Evolutionary conservation across 1,284 basidiomycete species (phyloP).

Genomic region (Fomes fomentarius): DNA sequence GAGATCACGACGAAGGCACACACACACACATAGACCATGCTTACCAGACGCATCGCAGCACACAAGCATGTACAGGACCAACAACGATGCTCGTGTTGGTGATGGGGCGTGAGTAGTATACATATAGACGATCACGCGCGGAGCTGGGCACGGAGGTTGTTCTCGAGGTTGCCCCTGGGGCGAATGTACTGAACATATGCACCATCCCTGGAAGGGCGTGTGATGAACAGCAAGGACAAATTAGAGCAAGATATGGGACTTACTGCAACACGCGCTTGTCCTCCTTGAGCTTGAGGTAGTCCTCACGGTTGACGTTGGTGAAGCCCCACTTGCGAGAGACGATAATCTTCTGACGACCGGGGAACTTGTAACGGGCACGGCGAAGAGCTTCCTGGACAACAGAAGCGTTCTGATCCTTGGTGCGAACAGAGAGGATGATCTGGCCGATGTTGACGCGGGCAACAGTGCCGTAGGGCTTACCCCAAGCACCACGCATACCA

Average conservation of each 20-base stretch:
- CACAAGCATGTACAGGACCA: conserved; percentile 9
- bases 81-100: conserved; percentile 21
- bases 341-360: conserved; percentile 99
- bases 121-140: conserved; percentile 51
- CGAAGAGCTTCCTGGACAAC: conserved; percentile 97
- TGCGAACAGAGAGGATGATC: conserved; percentile 94
- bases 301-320: conserved; percentile 92
- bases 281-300: conserved; percentile 88
- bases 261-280: conserved; percentile 88
- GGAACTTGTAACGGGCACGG: conserved; percentile 99
- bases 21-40: conserved; percentile 5
- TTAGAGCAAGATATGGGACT: conserved; percentile 45
- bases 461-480: conserved; percentile 96
- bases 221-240: neutral
- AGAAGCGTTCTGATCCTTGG: conserved; percentile 86
- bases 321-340: conserved; percentile 98
- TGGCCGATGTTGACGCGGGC: conserved; percentile 98
- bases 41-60: too few species aligned
- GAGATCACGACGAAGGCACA: conserved; percentile 8
- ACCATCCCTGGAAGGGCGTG: conserved; percentile 63
- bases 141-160: conserved; percentile 85
- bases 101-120: conserved; percentile 26
- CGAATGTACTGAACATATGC: conserved; percentile 91
- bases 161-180: conserved; percentile 82
- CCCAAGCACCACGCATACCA: conserved; percentile 99